Evolutionary conservation across 352 stramenopile species (phyloP), one percentile per base, ranked within the genome.

Genomic region (Aphanomyces astaci): DNA sequence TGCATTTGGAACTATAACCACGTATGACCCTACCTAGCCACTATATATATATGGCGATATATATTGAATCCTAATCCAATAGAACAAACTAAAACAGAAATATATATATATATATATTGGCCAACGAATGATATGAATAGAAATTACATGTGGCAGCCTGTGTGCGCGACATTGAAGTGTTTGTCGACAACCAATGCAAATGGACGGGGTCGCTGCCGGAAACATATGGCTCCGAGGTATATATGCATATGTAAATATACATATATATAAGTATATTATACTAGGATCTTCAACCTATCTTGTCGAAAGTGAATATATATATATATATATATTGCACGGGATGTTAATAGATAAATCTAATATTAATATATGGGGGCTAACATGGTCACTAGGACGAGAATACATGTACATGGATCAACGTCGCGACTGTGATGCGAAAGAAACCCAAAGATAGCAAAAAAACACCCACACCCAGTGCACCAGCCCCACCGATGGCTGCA

Each of bases 1-100:
- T 90, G 85, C 31, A 63, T 93, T 1, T 93, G 85, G 85, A 93
- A 91, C 72, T 89, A 84, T 73, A 93, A 90, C 64, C 85, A 78
- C 31, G 82, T 90, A 73, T 25, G 82, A 74, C 40, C 40, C 40
- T 4, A 32, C 13, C 13, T n/a, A n/a, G n/a, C n/a, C n/a, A n/a
- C n/a, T n/a, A n/a, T n/a, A n/a, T n/a, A n/a, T n/a, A n/a, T n/a
- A n/a, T n/a, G n/a, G n/a, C n/a, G n/a, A n/a, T n/a, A n/a, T n/a
- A n/a, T n/a, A n/a, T n/a, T n/a, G n/a, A n/a, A n/a, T n/a, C n/a
- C n/a, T n/a, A n/a, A n/a, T n/a, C n/a, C n/a, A n/a, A n/a, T n/a
- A n/a, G n/a, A n/a, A n/a, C n/a, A n/a, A n/a, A n/a, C n/a, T n/a
- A n/a, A n/a, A n/a, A n/a, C n/a, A n/a, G n/a, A n/a, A n/a, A n/a